Evolutionary conservation across 2,329 filamentous ascomycete genomes (phyloP).

Genomic region (Pyricularia grisea): DNA sequence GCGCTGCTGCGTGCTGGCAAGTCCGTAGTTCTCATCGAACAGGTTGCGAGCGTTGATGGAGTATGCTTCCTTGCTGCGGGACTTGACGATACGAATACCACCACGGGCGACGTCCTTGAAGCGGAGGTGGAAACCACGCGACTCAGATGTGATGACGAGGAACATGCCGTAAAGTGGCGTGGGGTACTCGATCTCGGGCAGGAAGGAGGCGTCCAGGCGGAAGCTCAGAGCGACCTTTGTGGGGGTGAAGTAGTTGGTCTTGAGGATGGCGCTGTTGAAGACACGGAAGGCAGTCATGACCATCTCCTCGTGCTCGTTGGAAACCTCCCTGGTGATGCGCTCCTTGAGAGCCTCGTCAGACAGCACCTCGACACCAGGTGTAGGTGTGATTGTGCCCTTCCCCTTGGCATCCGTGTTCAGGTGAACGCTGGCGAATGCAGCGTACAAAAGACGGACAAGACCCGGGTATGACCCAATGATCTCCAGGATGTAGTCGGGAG

Average conservation of each 20-base stretch:
- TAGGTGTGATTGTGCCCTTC: constrained; percentile 41
- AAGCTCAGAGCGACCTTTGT: constrained; percentile 98
- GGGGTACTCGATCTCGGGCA: constrained; percentile 87
- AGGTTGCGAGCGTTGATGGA: constrained; percentile 92
- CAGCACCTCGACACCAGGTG: constrained; percentile 56
- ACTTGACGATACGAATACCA: constrained; percentile 98
- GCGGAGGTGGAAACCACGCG: constrained; percentile 91
- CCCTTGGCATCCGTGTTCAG: constrained; percentile 47
- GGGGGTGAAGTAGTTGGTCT: constrained; percentile 96
- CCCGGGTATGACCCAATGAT: constrained; percentile 89
- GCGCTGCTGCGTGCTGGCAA: constrained; percentile 96
- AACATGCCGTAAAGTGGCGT: constrained; percentile 97
- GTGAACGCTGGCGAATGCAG: constrained; percentile 85
- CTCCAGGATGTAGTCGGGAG: constrained; percentile 93
- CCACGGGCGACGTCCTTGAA: constrained; percentile 96
- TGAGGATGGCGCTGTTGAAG: constrained; percentile 88
- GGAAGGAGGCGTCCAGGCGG: constrained; percentile 79
- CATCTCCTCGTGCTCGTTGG: constrained; percentile 94
- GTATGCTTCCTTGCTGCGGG: constrained; percentile 90
- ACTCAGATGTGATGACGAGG: constrained; percentile 92
- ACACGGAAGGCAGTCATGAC: constrained; percentile 95
- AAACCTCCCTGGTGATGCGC: constrained; percentile 68
- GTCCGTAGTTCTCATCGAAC: constrained; percentile 97
- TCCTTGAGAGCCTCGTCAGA: constrained; percentile 66
- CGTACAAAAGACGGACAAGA: constrained; percentile 78